Evolutionary conservation across 768 basidiomycete species (phyloP), one percentile per base, ranked within the genome.

Genomic region (Suillus occidentalis): DNA sequence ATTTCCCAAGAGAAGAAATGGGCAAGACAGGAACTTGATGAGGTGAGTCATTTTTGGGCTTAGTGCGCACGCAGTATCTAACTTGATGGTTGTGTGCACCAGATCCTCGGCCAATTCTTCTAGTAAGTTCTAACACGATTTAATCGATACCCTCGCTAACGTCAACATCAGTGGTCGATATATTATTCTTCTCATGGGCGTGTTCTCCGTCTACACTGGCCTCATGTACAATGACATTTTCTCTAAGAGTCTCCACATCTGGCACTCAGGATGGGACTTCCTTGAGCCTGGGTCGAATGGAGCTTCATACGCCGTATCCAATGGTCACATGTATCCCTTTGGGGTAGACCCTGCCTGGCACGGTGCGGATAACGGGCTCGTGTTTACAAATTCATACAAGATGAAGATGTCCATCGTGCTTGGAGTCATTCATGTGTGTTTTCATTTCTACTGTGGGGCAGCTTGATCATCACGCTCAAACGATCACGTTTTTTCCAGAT

Each of bases 321-420:
- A 84, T 58, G 91, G 91, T 3, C 81, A 83, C 67, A 82, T 85
- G n/a, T 99, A 99, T 80, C 88, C 91, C 3, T 95, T 99, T 69
- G 97, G 97, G 69, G 75, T 99, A 67, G 97, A 99, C 75, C 95
- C 95, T 60, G 89, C 81, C 58, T 99, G 97, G 97, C 95, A 97
- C 73, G 94, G 89, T 22, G 85, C 96, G 6, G 92, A 94, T 68
- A 99, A 99, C 73, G 83, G 82, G 2, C 84, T 99, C 65, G 89
- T 97, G 50, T 99, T 99, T 78, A 91, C 91, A 61, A 99, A 99
- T 79, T 98, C 96, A 45, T 97, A 97, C 83, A 99, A 99, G 88
- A 99, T 99, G 97, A 99, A 99, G 82, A 95, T 99, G 94, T 92
- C 94, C 25, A 89, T 99, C 72, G 87, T 99, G 42, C 78, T 99